Conservation (phyloP, 208 protist species). For the Trypanosoma mega region DNA sequence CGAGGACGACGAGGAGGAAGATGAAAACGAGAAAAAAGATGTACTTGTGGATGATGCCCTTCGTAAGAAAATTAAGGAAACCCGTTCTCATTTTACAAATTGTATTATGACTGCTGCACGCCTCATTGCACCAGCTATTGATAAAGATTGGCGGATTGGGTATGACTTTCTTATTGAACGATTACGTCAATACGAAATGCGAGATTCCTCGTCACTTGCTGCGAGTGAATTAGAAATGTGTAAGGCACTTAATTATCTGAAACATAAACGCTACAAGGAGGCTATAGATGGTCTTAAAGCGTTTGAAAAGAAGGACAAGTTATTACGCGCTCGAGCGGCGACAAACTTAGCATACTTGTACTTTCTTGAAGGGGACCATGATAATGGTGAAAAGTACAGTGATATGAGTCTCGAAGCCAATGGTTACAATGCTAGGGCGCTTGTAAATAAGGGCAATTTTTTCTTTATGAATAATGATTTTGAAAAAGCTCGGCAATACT, state of each 20-base stretch:
- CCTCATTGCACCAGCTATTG: conserved; percentile 94
- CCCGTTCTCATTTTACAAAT: conserved; percentile 73
- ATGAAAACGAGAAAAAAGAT: conserved; percentile 89
- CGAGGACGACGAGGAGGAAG: conserved; percentile 73
- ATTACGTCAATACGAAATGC: conserved; percentile 88
- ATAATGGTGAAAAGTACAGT: conserved; percentile 96
- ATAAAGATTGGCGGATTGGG: conserved; percentile 90
- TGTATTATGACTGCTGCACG: conserved; percentile 91
- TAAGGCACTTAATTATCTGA: conserved; percentile 94
- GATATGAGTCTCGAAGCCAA: conserved; percentile 93
- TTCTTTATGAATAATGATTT: conserved; percentile 86
- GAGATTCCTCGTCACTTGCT: conserved; percentile 81
- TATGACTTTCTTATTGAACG: conserved; percentile 96
- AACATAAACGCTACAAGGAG: conserved; percentile 92
- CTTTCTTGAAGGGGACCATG: conserved; percentile 97
- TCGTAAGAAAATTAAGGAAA: conserved; percentile 76
- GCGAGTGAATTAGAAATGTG: conserved; percentile 95
- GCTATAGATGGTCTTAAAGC: conserved; percentile 93
- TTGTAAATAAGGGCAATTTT: conserved; percentile 98
- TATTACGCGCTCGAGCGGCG: conserved; percentile 88
- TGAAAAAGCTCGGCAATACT: conserved; percentile 92
- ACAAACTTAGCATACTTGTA: conserved; percentile 98
- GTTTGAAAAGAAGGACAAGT: conserved; percentile 96
- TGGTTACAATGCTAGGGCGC: conserved; percentile 96
- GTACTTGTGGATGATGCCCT: conserved; percentile 84